Percentiles rank a stretch among this genome's conserved stretches.
These are phyloP conservation scores for Nakazawaea wickerhamii DNA, from an alignment of 805 yeast genomes.

Conservation along the genomic window DNA sequence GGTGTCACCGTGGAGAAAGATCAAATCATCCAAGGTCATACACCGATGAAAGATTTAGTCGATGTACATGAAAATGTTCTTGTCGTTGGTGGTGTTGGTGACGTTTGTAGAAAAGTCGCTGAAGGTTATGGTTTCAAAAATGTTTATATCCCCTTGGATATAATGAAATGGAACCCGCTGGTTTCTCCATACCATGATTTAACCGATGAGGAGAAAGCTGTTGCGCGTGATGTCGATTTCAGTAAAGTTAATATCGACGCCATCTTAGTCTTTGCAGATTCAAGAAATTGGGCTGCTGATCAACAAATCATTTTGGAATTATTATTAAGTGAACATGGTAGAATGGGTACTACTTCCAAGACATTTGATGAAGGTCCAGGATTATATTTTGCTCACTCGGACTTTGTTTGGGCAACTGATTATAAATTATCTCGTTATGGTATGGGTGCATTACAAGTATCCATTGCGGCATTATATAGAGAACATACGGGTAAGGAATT, in stretches of 20 bases:
- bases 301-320: conserved; percentile 84
- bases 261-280: conserved; percentile 84
- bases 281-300: conserved; percentile 91
- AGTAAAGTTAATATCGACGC: conserved; percentile 67
- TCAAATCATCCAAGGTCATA: conserved; percentile 89
- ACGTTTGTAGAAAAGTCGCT: conserved; percentile 78
- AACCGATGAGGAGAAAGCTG: conserved; percentile 61
- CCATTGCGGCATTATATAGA: conserved; percentile 77
- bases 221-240: conserved; percentile 59
- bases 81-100: conserved; percentile 87
- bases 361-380: conserved; percentile 75
- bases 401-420: conserved; percentile 90
- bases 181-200: conserved; percentile 79
- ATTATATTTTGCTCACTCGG: conserved; percentile 85
- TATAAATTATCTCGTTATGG: conserved; percentile 80
- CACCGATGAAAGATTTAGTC: conserved; percentile 85
- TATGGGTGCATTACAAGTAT: conserved; percentile 91
- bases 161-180: conserved; percentile 81
- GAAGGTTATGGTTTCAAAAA: conserved; percentile 77
- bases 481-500: conserved; percentile 82
- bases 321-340: conserved; percentile 69
- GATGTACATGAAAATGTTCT: conserved; percentile 64
- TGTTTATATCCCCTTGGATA: conserved; percentile 77
- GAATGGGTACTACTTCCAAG: conserved; percentile 75
- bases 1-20: conserved; percentile 58